Base-by-base conservation (phyloP, 2,329 filamentous ascomycete genomes). In the Neofusicoccum parvum region DNA sequence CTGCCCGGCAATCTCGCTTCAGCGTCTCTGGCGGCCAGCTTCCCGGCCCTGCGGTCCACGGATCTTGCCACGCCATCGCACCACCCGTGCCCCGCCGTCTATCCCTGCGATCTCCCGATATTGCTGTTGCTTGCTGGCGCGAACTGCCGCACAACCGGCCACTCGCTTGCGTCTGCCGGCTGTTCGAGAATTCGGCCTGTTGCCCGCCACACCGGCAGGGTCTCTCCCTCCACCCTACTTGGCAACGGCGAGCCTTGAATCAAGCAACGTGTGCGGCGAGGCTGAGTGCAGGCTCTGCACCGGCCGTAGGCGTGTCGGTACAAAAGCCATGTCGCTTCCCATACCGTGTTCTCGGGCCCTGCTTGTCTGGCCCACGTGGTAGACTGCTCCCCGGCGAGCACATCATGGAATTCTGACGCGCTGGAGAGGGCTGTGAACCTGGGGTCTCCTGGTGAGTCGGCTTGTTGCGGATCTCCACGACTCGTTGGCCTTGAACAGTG, bases 1-100 rank as follows among this genome's bases (percentile, higher is more conserved):
- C 39, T 59, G 54, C 39, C n/a, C n/a, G 20, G 7, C 58, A 62
- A 62, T 62, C 58, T 62, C 58, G 58, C 56, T 60, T 62, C 34
- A 20, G 20, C 20, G 11, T 15, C 32, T 23, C 14, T 1, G 11
- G 15, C 50, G 32, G 37, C 3, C 51, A 20, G 34, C 34, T 56
- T 41, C 51, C 51, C 34, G 23, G 27, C 9, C 23, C 50, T 54
- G 11, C n/a, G 34, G 50, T 15, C 36, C 32, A 54, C 53, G 53
- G 53, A 58, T 32, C 53, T 58, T 58, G 54, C 54, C 39, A 58
- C 12, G 2, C n/a, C 5, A 37, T 62, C 58, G 45, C 39, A 62
- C 58, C 43, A 62, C 58, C 32, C n/a, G 15, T 1, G 54, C 54
- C 54, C 54, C 54, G 54, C 54, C 20, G 54, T 27, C 37, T 58